Percentiles rank a stretch among this genome's conserved stretches.
phyloP scores from a whole-genome alignment of 805 yeast genomes.

The Pichia nanzhaoensis region DNA sequence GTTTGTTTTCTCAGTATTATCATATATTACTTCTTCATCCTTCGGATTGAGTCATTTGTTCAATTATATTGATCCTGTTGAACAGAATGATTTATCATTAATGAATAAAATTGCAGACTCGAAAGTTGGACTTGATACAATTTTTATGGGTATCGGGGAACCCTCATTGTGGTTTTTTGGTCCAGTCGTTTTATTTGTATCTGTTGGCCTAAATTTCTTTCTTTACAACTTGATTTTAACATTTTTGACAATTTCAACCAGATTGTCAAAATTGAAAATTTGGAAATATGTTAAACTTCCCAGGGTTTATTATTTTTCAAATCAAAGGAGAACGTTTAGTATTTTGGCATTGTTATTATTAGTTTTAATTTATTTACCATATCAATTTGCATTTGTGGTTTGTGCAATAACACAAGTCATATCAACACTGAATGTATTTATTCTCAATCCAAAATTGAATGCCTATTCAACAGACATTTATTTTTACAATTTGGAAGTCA shows the following conservation, averaged over 20 bases:
- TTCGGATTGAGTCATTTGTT: slow-evolving; percentile 29
- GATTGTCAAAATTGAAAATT: neutral
- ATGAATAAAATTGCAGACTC: slow-evolving; percentile 33
- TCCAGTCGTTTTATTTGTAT: slow-evolving; percentile 43
- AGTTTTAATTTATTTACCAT: slow-evolving; percentile 55
- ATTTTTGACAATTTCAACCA: neutral
- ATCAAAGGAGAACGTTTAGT: slow-evolving; percentile 12
- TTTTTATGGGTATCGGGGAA: slow-evolving; percentile 63
- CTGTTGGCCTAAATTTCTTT: slow-evolving; percentile 37
- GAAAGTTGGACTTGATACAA: slow-evolving; percentile 42
- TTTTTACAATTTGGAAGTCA: neutral
- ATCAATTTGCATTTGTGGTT: slow-evolving; percentile 67
- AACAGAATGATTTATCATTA: slow-evolving; percentile 39
- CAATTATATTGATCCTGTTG: slow-evolving; percentile 44
- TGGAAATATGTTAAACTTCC: slow-evolving; percentile 7
- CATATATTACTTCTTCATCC: slow-evolving; percentile 35
- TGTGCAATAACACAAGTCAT: slow-evolving; percentile 49
- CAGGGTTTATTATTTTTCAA: slow-evolving; percentile 18
- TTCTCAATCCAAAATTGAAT: slow-evolving; percentile 4
- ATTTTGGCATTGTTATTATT: slow-evolving; percentile 12
- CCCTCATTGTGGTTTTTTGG: slow-evolving; percentile 50
- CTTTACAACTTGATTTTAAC: slow-evolving; percentile 28
- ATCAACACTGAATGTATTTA: slow-evolving; percentile 6
- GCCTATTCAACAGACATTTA: slow-evolving; percentile 2
- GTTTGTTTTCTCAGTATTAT: slow-evolving; percentile 30